A percentile compares a stretch with the other conserved stretches of the same genome.
These are phyloP conservation scores for Rosa lucieae DNA, from an alignment of 306 rosid genomes.

Conservation along the genomic window DNA sequence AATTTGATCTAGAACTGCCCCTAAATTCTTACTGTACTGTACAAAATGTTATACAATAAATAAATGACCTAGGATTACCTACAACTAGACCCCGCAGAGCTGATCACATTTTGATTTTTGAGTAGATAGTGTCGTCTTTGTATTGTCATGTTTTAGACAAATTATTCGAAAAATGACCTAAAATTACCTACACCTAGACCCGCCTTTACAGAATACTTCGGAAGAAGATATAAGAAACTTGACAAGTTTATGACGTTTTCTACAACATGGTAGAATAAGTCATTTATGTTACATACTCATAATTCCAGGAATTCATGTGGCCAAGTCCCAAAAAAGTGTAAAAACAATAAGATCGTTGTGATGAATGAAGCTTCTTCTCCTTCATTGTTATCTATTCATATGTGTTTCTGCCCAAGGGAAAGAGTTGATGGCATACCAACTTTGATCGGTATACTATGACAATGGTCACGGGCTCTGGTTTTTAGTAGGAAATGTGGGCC, in stretches of 20 bases:
- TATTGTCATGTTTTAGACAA: background rate
- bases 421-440: slow-evolving; percentile 5
- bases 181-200: background rate
- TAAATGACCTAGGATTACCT: no score
- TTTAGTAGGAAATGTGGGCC: slow-evolving; percentile 11
- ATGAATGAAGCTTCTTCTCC: slow-evolving; percentile 4
- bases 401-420: background rate
- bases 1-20: no score
- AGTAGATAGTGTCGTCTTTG: background rate
- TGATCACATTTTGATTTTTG: no score
- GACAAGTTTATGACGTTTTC: background rate
- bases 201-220: background rate
- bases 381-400: background rate
- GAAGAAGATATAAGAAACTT: background rate
- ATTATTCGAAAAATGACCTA: background rate
- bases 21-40: no score
- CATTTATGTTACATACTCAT: background rate
- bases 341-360: background rate
- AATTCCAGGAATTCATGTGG: background rate
- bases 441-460: slow-evolving; percentile 3
- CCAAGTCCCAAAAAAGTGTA: background rate
- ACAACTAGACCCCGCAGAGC: no score
- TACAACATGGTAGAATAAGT: background rate
- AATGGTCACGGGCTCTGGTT: slow-evolving; percentile 28
- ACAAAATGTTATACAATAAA: no score